phyloP scores from a whole-genome alignment of 129 eudicot genomes.

The Saussurea involucrata region DNA sequence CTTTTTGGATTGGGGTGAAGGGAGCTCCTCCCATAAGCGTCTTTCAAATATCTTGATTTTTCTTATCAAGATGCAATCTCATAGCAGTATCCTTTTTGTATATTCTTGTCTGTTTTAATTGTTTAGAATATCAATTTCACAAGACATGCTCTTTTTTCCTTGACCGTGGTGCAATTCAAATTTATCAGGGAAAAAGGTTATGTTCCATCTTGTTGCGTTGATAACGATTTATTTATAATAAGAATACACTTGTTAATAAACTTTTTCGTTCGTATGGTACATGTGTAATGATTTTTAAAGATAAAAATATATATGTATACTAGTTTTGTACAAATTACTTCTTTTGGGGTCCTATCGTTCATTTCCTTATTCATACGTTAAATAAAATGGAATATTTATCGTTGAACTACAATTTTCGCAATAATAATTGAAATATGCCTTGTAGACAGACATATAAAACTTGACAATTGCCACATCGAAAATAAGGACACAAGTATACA shows the following conservation, averaged over 20 bases:
- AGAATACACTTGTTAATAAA: neutral
- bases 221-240: neutral
- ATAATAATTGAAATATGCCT: neutral
- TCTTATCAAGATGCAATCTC: neutral
- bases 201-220: neutral
- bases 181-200: neutral
- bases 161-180: neutral
- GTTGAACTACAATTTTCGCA: neutral
- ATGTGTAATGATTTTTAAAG: neutral
- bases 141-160: neutral
- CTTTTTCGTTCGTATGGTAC: neutral
- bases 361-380: neutral
- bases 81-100: neutral
- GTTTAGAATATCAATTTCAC: neutral
- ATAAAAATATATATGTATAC: neutral
- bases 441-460: neutral
- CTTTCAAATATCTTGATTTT: neutral
- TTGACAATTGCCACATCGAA: neutral
- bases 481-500: neutral
- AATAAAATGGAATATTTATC: neutral
- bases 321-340: neutral
- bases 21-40: slow-evolving; percentile 41
- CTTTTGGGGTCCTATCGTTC: neutral
- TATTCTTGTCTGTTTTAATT: neutral
- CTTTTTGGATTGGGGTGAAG: slow-evolving; percentile 58